Evolutionary conservation across 768 basidiomycete genomes (phyloP).

Genomic region (Tricholoma bakamatsutake): DNA sequence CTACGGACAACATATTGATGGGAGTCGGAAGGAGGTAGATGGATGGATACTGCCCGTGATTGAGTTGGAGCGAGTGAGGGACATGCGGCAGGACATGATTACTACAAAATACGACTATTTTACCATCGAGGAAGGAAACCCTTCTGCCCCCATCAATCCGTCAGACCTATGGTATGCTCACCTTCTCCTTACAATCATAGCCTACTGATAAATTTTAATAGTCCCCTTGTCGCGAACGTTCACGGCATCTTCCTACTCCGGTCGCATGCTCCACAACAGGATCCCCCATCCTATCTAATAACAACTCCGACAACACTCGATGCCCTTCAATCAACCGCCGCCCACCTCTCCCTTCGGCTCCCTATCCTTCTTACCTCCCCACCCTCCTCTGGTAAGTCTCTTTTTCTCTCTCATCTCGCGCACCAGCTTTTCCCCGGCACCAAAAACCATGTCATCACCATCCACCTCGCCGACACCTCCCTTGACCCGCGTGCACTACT

Average conservation of each 20-base stretch:
- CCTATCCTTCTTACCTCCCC: constrained; percentile 83
- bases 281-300: constrained; percentile 40
- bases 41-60: constrained; percentile 78
- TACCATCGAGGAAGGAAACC: constrained; percentile 28
- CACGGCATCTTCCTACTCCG: constrained; percentile 65
- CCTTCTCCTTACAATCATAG: background rate
- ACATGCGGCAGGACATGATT: constrained; percentile 42
- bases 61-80: constrained; percentile 57
- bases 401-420: constrained; percentile 75
- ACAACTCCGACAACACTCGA: constrained; percentile 53
- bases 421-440: constrained; percentile 51
- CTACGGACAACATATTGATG: constrained; percentile 46
- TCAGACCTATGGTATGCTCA: constrained; percentile 50
- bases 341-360: constrained; percentile 58
- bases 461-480: constrained; percentile 93
- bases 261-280: constrained; percentile 18
- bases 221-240: constrained; percentile 53
- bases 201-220: constrained; percentile 22
- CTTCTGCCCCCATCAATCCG: constrained; percentile 28
- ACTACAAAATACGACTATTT: constrained; percentile 41
- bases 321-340: constrained; percentile 57
- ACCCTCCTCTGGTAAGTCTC: constrained; percentile 84
- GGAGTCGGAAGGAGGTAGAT: constrained; percentile 44
- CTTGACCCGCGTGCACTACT: constrained; percentile 90
- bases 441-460: constrained; percentile 68